phyloP scores from a whole-genome alignment of 208 protist species.

The Leishmania tropica region DNA sequence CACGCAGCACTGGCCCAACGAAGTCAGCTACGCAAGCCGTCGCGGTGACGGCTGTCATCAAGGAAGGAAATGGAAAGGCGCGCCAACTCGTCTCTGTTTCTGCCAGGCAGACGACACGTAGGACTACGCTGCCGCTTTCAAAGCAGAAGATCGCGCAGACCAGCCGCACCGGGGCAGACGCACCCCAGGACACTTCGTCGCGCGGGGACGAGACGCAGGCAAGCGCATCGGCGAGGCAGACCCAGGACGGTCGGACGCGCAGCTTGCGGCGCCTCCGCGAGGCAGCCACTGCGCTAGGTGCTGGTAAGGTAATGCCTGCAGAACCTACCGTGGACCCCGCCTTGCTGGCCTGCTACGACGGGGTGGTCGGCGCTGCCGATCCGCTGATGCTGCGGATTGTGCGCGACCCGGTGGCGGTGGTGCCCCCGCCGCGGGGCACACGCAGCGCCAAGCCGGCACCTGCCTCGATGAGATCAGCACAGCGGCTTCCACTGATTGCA shows the following conservation, averaged over 20 bases:
- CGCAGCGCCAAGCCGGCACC: not conserved
- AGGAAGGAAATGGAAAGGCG: not conserved
- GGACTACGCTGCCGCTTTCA: not conserved
- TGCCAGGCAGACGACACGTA: not conserved
- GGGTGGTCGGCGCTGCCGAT: conserved; percentile 48
- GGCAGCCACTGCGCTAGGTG: not conserved
- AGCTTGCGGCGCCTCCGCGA: conserved; percentile 8
- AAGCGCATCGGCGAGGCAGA: not conserved
- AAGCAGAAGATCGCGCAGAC: not conserved
- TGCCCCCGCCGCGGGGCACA: not conserved
- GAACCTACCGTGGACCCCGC: conserved; percentile 25
- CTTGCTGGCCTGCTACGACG: conserved; percentile 46
- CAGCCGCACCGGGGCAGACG: not conserved
- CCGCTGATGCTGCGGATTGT: conserved; percentile 53
- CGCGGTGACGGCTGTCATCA: not conserved
- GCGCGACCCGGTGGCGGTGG: conserved; percentile 31
- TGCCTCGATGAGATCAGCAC: not conserved
- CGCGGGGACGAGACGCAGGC: not conserved
- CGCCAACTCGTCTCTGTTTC: not conserved
- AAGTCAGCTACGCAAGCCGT: not conserved
- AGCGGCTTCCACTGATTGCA: not conserved
- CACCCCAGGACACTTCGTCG: not conserved
- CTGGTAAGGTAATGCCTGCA: not conserved
- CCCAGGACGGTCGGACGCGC: not conserved
- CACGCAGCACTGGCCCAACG: not conserved